A percentile compares a stretch with the other conserved stretches of the same genome.
Conservation (phyloP, 148 eudicot genomes). For the Selenicereus undatus region DNA sequence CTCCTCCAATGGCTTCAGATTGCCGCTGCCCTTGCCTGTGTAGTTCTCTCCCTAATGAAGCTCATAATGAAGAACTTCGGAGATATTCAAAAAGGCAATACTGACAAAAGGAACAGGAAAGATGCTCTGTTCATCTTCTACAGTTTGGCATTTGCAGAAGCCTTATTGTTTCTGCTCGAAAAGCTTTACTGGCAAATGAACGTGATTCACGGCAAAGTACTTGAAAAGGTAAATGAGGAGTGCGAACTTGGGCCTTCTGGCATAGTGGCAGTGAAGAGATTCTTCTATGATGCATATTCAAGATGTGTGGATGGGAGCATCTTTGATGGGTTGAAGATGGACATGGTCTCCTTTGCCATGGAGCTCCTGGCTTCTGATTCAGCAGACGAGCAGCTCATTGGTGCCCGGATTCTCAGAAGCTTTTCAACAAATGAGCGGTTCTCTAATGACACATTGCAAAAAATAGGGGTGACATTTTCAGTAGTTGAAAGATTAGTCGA, state of each 20-base stretch:
- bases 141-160: slow-evolving; percentile 77
- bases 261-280: slow-evolving; percentile 52
- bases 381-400: slow-evolving; percentile 81
- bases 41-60: slow-evolving; percentile 60
- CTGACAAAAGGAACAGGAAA: slow-evolving; percentile 61
- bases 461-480: slow-evolving; percentile 52
- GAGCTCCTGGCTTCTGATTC: slow-evolving; percentile 67
- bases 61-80: slow-evolving; percentile 57
- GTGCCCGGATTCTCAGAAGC: slow-evolving; percentile 54
- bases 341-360: slow-evolving; percentile 84
- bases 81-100: slow-evolving; percentile 43
- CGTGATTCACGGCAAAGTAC: slow-evolving; percentile 38
- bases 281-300: slow-evolving; percentile 90
- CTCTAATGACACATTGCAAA: slow-evolving; percentile 69
- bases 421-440: slow-evolving; percentile 45
- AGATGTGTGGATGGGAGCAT: slow-evolving; percentile 77
- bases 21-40: slow-evolving; percentile 62
- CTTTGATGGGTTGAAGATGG: slow-evolving; percentile 89
- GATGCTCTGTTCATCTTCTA: slow-evolving; percentile 73
- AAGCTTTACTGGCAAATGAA: slow-evolving; percentile 81
- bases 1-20: slow-evolving; percentile 70
- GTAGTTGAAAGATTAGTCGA: slow-evolving; percentile 79
- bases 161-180: slow-evolving; percentile 68
- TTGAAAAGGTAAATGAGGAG: slow-evolving; percentile 60
- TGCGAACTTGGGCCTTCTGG: slow-evolving; percentile 64